Evolutionary conservation across 768 basidiomycete species (phyloP), one percentile per base, ranked within the genome.

Genomic region (Amanita subjunquillea): DNA sequence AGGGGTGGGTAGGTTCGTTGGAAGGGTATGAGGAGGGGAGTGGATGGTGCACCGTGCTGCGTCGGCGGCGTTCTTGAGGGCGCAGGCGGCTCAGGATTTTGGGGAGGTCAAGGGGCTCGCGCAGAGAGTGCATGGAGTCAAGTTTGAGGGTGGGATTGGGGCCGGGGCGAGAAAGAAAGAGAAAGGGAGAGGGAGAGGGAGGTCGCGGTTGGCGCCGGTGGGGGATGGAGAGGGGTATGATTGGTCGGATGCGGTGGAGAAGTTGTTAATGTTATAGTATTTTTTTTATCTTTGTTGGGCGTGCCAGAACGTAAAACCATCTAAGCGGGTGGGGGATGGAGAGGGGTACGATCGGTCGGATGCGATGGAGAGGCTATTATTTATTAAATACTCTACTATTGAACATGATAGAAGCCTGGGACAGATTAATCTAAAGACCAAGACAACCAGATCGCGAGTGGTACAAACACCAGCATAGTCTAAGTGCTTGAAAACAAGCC

Each of bases 61-160:
- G 73, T 44, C 48, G 20, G 78, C 82, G 2, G 76, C 75, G 2
- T 93, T 85, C 69, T 69, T 92, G 41, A 74, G 79, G 34, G 90
- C 90, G 2, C 91, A 93, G 65, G 83, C 87, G 2, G 84, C 83
- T 7, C 67, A 71, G 9, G 83, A 87, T 61, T 77, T 85, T 50
- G 76, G 74, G 6, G 85, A 91, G 64, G 76, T 93, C 54, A 82
- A 78, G 63, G 72, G 77, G 37, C 73, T 91, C 12, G 81, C 85
- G 8, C 77, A 79, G 65, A 72, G 71, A 50, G 73, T 66, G 58
- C 45, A 61, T 52, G 55, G 55, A 4, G 45, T 40, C 30, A 54
- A 48, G 29, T 48, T 47, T 41, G 57, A 56, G 42, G 56, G 38
- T 56, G 61, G 56, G 53, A 52, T 44, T 13, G 46, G 61, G 45